Evolutionary conservation across 495 filamentous ascomycete genomes (phyloP).

Genomic region (Neurospora sp.): DNA sequence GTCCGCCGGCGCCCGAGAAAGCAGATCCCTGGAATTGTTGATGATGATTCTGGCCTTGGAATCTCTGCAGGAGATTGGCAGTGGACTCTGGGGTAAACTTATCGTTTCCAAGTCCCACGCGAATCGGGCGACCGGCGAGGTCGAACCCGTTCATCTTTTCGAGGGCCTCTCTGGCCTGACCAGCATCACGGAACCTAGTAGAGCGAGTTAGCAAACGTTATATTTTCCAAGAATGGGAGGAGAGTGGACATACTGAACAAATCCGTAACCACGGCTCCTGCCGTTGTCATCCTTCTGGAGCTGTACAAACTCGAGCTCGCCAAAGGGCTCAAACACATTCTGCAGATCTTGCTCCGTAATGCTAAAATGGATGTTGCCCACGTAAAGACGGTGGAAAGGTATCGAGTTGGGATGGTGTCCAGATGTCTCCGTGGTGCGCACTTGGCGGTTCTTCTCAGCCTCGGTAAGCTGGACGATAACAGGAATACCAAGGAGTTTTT

Average conservation of each 20-base stretch:
- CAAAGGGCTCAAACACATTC: conserved; percentile 96
- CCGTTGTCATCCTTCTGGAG: conserved; percentile 90
- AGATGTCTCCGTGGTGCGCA: conserved; percentile 66
- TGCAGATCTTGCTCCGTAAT: conserved; percentile 95
- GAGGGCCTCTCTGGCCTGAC: conserved; percentile 82
- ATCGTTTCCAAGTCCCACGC: conserved; percentile 99
- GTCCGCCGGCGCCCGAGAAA: conserved; percentile 86
- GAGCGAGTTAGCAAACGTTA: conserved; percentile 24
- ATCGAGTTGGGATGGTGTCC: conserved; percentile 57
- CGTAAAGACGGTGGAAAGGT: conserved; percentile 96
- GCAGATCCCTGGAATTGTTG: conserved; percentile 84
- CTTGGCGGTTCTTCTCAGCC: conserved; percentile 98
- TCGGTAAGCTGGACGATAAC: conserved; percentile 98
- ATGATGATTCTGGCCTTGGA: conserved; percentile 67
- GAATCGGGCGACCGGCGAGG: conserved; percentile 92
- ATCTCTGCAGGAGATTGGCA: conserved; percentile 79
- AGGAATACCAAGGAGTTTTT: conserved; percentile 95
- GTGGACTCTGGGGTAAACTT: conserved; percentile 99
- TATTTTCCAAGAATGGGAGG: too few relatives aligned
- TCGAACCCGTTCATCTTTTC: conserved; percentile 99
- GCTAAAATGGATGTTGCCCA: conserved; percentile 99
- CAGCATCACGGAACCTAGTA: conserved; percentile 78
- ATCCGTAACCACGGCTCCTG: conserved; percentile 91
- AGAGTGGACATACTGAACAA: conserved; percentile 95
- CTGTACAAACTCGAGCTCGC: conserved; percentile 94